phyloP scores from a whole-genome alignment of 1,284 basidiomycete genomes.

The Heterobasidion annosum region DNA sequence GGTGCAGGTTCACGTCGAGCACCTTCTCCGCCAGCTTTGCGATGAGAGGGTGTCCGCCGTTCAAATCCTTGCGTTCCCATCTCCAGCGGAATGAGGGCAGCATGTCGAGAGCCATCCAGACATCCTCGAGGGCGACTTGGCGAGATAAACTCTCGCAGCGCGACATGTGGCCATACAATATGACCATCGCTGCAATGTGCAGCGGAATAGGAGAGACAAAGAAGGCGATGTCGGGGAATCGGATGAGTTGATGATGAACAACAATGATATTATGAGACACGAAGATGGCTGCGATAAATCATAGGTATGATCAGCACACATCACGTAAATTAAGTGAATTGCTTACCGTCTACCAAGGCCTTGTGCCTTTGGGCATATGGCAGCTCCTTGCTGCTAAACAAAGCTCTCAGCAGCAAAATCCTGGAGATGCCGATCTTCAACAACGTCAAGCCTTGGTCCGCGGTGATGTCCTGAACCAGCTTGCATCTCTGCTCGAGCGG shows the following conservation, averaged over 20 bases:
- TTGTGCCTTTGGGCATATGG: slow-evolving; percentile 51
- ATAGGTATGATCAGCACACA: background rate
- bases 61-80: slow-evolving; percentile 74
- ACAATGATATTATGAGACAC: slow-evolving; percentile 79
- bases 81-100: slow-evolving; percentile 79
- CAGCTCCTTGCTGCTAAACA: slow-evolving; percentile 68
- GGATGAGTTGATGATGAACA: slow-evolving; percentile 70
- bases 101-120: slow-evolving; percentile 78
- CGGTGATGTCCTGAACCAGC: slow-evolving; percentile 63
- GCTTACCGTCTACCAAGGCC: slow-evolving; percentile 66
- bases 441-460: slow-evolving; percentile 69
- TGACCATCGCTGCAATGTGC: slow-evolving; percentile 82
- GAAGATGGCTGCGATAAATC: slow-evolving; percentile 50
- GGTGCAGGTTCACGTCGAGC: slow-evolving; percentile 56
- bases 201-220: slow-evolving; percentile 79
- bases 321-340: background rate
- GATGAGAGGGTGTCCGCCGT: slow-evolving; percentile 72
- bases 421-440: slow-evolving; percentile 75
- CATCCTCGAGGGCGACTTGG: slow-evolving; percentile 63
- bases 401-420: slow-evolving; percentile 62
- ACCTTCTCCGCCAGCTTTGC: slow-evolving; percentile 70
- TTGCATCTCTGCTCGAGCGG: slow-evolving; percentile 48
- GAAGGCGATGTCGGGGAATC: slow-evolving; percentile 75
- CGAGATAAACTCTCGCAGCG: slow-evolving; percentile 55
- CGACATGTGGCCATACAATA: slow-evolving; percentile 75